Base-by-base conservation (phyloP, 1,284 basidiomycete genomes). In the Apiotrichum mycotoxinovorans region DNA sequence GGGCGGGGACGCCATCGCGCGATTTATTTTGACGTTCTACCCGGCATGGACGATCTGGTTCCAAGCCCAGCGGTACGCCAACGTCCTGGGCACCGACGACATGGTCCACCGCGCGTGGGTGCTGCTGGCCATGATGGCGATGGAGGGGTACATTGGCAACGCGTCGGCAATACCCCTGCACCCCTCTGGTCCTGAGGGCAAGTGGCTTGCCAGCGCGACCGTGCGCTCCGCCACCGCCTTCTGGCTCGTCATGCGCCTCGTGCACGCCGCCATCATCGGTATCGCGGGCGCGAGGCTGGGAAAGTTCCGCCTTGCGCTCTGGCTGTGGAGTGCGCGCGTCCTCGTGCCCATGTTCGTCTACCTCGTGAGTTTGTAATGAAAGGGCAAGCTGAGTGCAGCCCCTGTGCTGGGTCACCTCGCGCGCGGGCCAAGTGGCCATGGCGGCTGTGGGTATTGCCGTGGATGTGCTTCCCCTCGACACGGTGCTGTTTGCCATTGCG, bases 1-100 rank as follows among this genome's bases (percentile, higher is more conserved):
- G 1, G 48, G 54, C 12, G 63, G 64, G 9, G 34, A 52, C 3
- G 65, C 67, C 1, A 66, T 69, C 1, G 61, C 65, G 14, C 59
- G 67, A 11, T 69, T 69, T 57, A 47, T 69, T 12, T 53, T 69
- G n/a, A 67, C 66, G 4, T 69, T 69, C 44, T 67, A 66, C 42
- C 76, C 76, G n/a, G 60, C 62, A 9, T 78, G 70, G 68, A 69
- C 65, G 56, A 62, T 78, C 53, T 77, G 76, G 76, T 58, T 60
- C 23, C 76, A 78, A 57, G 67, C 69, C 9, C 60, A 75, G 3
- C 72, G 72, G 41, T 71, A 72, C 42, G 61, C 68, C 23, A 78
- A 78, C 43, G 56, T 62, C 3, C 68, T 65, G 11, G 72, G 72
- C 8, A 69, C 66, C 2, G 72, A 74, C 48, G 71, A 78, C 60